A percentile compares a stretch with the other conserved stretches of the same genome.
phyloP scores from a whole-genome alignment of 306 rosid genomes.

The Pyrus pyrifolia region DNA sequence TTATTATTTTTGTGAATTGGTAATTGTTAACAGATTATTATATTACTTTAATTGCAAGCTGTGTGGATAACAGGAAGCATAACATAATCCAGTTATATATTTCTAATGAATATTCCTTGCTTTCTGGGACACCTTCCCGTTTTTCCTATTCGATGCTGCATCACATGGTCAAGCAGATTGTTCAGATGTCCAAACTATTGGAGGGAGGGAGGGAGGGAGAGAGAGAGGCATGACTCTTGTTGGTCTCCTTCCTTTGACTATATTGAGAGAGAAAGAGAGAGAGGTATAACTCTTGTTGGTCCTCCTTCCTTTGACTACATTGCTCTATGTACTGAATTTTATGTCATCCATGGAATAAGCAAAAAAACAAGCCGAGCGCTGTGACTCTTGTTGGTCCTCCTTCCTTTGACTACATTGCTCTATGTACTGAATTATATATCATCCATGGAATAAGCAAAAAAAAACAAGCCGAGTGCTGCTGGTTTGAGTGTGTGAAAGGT shows the following conservation, averaged over 20 bases:
- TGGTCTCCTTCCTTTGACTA: not conserved
- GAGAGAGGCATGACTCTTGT: too few species aligned
- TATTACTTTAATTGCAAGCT: conserved; percentile 1
- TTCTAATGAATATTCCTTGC: not conserved
- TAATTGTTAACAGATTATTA: too few species aligned
- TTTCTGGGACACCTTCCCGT: not conserved
- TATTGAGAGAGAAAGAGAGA: not conserved
- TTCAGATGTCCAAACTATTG: not conserved
- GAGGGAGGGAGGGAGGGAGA: too few species aligned
- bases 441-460: not conserved
- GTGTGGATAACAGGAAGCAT: conserved; percentile 10
- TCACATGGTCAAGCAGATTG: not conserved
- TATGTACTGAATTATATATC: not conserved
- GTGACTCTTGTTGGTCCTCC: not conserved
- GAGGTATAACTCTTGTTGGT: not conserved
- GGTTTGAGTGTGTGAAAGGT: too few species aligned
- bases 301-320: not conserved
- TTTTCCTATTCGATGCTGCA: not conserved
- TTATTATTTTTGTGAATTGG: too few species aligned
- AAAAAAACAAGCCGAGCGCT: too few species aligned
- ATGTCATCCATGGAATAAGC: not conserved
- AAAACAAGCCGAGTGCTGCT: too few species aligned
- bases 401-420: not conserved
- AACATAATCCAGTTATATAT: not conserved
- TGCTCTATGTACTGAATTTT: not conserved